phyloP scores from a whole-genome alignment of 1,284 basidiomycete genomes.

The Golubevia sp. region DNA sequence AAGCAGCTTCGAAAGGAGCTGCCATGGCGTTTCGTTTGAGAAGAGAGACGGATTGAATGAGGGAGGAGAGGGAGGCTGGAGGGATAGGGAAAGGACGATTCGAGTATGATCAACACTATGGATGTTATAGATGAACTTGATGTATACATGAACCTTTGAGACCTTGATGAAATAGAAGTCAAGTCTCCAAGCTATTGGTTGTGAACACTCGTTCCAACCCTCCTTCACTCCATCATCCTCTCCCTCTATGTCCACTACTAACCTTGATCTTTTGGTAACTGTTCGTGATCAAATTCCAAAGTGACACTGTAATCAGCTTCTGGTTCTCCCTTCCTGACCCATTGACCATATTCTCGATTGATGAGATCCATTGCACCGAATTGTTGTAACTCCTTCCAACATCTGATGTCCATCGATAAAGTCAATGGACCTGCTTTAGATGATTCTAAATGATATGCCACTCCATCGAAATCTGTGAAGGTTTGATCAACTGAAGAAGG shows the following conservation, averaged over 20 bases:
- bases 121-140: too few species aligned
- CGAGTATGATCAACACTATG: neutral
- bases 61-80: slow-evolving; percentile 75
- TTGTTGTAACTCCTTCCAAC: slow-evolving; percentile 89
- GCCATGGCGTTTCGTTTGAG: slow-evolving; percentile 93
- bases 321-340: slow-evolving; percentile 66
- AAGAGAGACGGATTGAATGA: slow-evolving; percentile 81
- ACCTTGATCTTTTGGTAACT: slow-evolving; percentile 79
- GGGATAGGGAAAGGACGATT: neutral
- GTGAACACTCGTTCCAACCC: too few species aligned
- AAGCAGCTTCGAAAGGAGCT: slow-evolving; percentile 90
- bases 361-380: slow-evolving; percentile 85
- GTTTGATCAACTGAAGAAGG: slow-evolving; percentile 88
- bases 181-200: too few species aligned
- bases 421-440: slow-evolving; percentile 74
- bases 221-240: neutral
- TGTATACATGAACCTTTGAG: too few species aligned
- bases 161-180: too few species aligned
- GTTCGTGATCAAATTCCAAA: slow-evolving; percentile 83
- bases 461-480: slow-evolving; percentile 97
- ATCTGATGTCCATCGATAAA: slow-evolving; percentile 90
- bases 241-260: slow-evolving; percentile 58
- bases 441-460: slow-evolving; percentile 86
- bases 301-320: slow-evolving; percentile 90
- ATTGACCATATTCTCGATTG: slow-evolving; percentile 79